Base-by-base conservation (phyloP, 768 basidiomycete genomes). In the Mycena kentingensis region DNA sequence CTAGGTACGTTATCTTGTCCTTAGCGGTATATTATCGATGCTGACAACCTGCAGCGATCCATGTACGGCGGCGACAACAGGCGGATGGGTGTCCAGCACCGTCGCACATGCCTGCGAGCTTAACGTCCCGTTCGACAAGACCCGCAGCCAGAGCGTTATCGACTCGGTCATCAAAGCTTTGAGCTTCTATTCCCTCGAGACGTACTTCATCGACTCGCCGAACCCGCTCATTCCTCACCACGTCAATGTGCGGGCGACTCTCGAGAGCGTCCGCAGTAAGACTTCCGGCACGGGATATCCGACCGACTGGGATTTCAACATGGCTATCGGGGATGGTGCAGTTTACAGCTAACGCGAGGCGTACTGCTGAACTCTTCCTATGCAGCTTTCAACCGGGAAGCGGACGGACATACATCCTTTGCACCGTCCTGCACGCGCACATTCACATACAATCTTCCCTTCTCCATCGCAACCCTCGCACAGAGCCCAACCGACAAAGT, bases 191-290 rank as follows among this genome's bases (percentile, higher is more conserved):
- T 52, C 50, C 11, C 41, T 56, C 10, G 58, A 60, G 44, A 60
- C 28, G 15, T 60, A 55, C 54, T 60, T 60, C 46, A 15, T 39
- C 18, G 31, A 54, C 28, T 59, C 57, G 31, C 57, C 57, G 18
- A 59, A 59, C 45, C 58, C 58, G 1, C 46, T 38, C 8, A 60
- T 60, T 26, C 52, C 67, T 49, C 58, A 70, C 60, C 28, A 56
- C 32, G 49, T 71, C 52, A 47, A 70, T 58, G 18, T 63, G 56
- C 22, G 54, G 16, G 26, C 50, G 3, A 29, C 57, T 12, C 55
- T 60, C 3, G 12, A 13, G 27, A 48, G 58, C 18, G 56, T 58
- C 1, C 51, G 53, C 25, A 22, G 24, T 5, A 52, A 55, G 29
- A 47, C 55, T 6, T 6, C 26, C 19, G 24, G 35, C 7, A 21